Percentiles rank a stretch among this genome's conserved stretches.
Evolutionary conservation across 371 early-diverging fungal genomes (phyloP).

Genomic region (Mortierella sp.): DNA sequence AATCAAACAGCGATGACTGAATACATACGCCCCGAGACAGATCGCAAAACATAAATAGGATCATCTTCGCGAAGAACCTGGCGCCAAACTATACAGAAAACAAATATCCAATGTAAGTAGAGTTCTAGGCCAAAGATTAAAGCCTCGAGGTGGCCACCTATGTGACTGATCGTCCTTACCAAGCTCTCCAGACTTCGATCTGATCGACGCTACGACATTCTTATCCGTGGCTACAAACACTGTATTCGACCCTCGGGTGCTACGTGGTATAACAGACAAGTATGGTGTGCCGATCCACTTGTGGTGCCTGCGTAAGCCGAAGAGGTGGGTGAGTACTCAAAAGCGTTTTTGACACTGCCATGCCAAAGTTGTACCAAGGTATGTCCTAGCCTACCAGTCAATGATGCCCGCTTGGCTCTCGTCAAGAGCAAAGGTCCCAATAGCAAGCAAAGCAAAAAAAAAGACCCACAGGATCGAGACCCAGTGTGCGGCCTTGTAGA

Average conservation of each 20-base stretch:
- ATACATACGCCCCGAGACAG: conserved; percentile 37
- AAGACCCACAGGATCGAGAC: conserved; percentile 27
- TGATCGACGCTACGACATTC: conserved; percentile 70
- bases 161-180: conserved; percentile 53
- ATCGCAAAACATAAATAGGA: conserved; percentile 24
- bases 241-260: conserved; percentile 49
- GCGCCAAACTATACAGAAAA: conserved; percentile 56
- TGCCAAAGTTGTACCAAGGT: background rate
- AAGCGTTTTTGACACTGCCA: no score
- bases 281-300: conserved; percentile 68
- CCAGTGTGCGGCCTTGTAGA: conserved; percentile 20
- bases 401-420: conserved; percentile 63
- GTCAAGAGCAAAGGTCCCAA: conserved; percentile 55
- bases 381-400: conserved; percentile 60
- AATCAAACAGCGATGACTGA: background rate
- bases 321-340: no score
- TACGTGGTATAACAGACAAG: conserved; percentile 40
- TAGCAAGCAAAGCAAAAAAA: conserved; percentile 26
- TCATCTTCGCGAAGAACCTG: conserved; percentile 58
- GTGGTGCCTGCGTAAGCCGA: conserved; percentile 80
- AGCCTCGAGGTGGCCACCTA: background rate
- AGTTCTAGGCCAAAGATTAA: background rate
- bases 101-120: background rate
- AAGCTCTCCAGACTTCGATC: conserved; percentile 63
- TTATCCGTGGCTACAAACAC: conserved; percentile 69